Evolutionary conservation across 1,284 basidiomycete species (phyloP).

Genomic region (Pulchroboletus neoregius): DNA sequence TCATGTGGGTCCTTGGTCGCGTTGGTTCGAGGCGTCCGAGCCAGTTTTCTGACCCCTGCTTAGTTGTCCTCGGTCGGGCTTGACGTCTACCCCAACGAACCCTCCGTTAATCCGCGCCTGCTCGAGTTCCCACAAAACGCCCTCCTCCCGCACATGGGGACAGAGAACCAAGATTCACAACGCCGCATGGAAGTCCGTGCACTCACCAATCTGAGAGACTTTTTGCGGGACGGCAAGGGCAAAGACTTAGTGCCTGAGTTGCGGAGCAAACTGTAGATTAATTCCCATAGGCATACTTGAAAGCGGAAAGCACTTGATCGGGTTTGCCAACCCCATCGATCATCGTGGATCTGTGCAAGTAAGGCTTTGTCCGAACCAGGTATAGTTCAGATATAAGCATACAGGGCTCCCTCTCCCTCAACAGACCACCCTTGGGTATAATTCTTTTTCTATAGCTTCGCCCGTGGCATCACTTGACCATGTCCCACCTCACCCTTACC

Average conservation of each 20-base stretch:
- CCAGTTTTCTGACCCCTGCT: background rate
- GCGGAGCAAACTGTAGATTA: constrained; percentile 32
- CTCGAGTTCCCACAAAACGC: constrained; percentile 79
- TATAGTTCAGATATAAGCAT: background rate
- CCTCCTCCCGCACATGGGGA: constrained; percentile 88
- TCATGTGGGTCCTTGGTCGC: constrained; percentile 51
- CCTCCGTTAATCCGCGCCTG: constrained; percentile 76
- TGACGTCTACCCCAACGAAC: constrained; percentile 90
- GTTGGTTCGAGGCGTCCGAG: background rate
- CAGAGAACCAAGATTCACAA: constrained; percentile 79
- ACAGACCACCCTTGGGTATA: too few species aligned
- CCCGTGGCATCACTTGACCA: constrained; percentile 21
- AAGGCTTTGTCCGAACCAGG: background rate
- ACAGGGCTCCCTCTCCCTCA: background rate
- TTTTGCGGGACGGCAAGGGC: constrained; percentile 57
- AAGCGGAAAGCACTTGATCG: background rate
- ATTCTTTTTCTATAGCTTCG: constrained; percentile 7
- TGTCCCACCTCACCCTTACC: constrained; percentile 46
- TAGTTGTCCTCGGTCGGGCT: constrained; percentile 81
- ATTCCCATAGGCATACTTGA: background rate
- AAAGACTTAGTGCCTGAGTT: constrained; percentile 65
- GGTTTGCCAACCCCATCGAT: background rate
- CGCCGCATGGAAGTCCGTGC: constrained; percentile 80
- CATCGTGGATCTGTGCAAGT: background rate
- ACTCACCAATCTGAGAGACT: constrained; percentile 67